phyloP scores from a whole-genome alignment of 2,329 filamentous ascomycete species.

The Aspergillus sp. region DNA sequence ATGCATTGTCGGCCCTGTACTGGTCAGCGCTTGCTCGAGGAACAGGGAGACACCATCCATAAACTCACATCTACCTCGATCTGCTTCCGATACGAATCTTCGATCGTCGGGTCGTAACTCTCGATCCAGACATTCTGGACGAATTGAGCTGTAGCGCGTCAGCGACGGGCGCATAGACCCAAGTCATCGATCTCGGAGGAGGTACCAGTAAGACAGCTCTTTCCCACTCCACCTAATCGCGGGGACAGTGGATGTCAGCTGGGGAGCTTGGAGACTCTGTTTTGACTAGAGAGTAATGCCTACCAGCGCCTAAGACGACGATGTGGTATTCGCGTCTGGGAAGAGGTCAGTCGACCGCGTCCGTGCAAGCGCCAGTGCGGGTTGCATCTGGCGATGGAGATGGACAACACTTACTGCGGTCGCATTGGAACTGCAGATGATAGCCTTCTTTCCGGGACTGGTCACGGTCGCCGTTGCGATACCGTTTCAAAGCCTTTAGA shows the following conservation, averaged over 20 bases:
- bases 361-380: too few species aligned
- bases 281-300: slow-evolving; percentile 13
- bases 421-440: slow-evolving; percentile 27
- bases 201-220: slow-evolving; percentile 85
- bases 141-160: slow-evolving; percentile 68
- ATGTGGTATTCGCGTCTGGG: slow-evolving; percentile 74
- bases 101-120: slow-evolving; percentile 83
- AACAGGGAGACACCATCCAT: neutral
- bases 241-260: slow-evolving; percentile 16
- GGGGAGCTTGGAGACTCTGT: neutral
- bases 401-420: slow-evolving; percentile 33
- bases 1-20: slow-evolving; percentile 78
- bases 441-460: neutral
- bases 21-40: slow-evolving; percentile 24
- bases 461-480: neutral
- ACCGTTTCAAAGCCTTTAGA: too few species aligned
- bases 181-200: slow-evolving; percentile 14
- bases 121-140: slow-evolving; percentile 95
- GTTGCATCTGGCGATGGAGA: neutral
- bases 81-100: slow-evolving; percentile 84
- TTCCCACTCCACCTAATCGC: slow-evolving; percentile 75
- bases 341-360: neutral
- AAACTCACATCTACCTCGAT: slow-evolving; percentile 81
- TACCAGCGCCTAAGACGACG: slow-evolving; percentile 77
- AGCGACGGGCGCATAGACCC: slow-evolving; percentile 1